Evolutionary conservation across 116 monocot genomes (phyloP), one percentile per base, ranked within the genome.

Genomic region (Dioscorea cayenensis): DNA sequence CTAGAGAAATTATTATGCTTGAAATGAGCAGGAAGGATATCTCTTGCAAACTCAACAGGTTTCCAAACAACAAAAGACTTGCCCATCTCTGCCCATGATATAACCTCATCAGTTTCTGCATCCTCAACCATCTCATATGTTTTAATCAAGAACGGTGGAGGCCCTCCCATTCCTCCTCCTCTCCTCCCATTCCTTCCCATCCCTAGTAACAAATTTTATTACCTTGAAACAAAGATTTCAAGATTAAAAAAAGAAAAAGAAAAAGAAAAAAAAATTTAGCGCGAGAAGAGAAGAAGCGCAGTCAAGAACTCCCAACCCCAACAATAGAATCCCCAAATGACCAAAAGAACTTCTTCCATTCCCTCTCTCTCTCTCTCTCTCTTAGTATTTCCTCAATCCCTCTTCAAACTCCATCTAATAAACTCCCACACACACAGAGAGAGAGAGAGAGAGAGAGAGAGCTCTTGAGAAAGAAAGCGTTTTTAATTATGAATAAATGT

Each of bases 1-100:
- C 88, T 89, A 60, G 89, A 89, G 80, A 89, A 80, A 67, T 89
- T 89, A 32, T 73, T 82, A 71, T 89, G 89, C 77, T 85, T 89
- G 80, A 89, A 89, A 50, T 83, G 82, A 12, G 19, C 22, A 9
- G 71, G 71, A 11, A 72, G 38, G 28, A 72, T 36, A 11, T 51
- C 29, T 17, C 51, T 14, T 2, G 71, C 59, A 36, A 72, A 72
- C 60, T 37, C 60, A 4, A 28, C 37, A 6, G 71, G 51, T 27
- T 72, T 52, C 71, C 71, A 72, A 7, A 72, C 61, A 27, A 72
- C 62, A 20, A 72, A 72, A 23, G 49, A 23, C 19, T 18, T 72
- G 35, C 71, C 51, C 20, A 5, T 21, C 7, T 22, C 36, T 9
- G 9, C 32, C 71, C 71, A 72, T n/a, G 71, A 72, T 22, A 72